Percentiles rank a stretch among this genome's conserved stretches.
phyloP scores from a whole-genome alignment of 257 asterid genomes.

The Euphrasia confusa region DNA sequence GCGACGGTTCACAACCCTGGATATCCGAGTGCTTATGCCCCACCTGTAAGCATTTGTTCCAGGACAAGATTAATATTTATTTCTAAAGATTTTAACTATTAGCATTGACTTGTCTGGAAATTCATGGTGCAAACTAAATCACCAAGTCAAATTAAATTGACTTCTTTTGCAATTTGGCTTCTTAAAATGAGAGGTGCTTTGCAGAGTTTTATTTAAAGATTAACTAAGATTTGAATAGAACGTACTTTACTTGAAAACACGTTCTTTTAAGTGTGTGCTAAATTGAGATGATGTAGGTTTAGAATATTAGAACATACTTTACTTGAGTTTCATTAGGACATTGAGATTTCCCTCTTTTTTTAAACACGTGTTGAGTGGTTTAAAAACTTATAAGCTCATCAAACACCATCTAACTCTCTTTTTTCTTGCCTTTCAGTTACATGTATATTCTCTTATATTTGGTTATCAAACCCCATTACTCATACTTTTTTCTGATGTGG shows the following conservation, averaged over 20 bases:
- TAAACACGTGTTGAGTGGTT: not conserved
- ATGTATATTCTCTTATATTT: not conserved
- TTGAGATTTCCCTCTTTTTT: no score
- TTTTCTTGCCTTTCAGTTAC: not conserved
- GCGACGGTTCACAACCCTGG: constrained; percentile 59
- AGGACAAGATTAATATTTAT: constrained; percentile 9
- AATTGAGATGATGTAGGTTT: no score
- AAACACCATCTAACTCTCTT: not conserved
- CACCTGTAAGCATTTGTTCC: constrained; percentile 63
- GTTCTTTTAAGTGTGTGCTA: no score
- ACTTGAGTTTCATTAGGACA: no score
- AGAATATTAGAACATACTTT: no score
- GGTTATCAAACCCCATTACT: not conserved
- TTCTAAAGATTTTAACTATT: constrained; percentile 9
- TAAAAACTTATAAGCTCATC: not conserved
- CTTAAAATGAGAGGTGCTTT: not conserved
- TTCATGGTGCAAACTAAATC: not conserved
- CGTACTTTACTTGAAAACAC: not conserved
- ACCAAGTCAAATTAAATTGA: not conserved
- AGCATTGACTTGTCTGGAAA: constrained; percentile 1
- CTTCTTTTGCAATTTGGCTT: not conserved
- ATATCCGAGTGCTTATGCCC: constrained; percentile 68
- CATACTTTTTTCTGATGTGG: constrained; percentile 18
- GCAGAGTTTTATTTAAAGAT: not conserved
- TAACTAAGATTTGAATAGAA: not conserved